A percentile compares a stretch with the other conserved stretches of the same genome.
phyloP scores from a whole-genome alignment of 192 early-diverging fungal species.

The Coemansia sp. region DNA sequence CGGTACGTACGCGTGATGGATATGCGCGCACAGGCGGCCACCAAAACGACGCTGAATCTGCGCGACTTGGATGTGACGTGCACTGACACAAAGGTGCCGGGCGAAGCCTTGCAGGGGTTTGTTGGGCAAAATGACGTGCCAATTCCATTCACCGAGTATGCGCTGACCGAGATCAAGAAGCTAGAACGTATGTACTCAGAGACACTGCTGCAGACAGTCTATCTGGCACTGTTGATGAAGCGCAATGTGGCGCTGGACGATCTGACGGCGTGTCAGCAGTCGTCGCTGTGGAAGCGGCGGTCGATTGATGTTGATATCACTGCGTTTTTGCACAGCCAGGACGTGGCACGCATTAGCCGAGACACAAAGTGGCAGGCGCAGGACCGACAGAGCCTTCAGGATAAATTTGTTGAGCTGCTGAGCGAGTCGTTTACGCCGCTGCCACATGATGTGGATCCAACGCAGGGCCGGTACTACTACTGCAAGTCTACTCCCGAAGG shows the following conservation, averaged over 20 bases:
- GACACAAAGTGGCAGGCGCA: conserved; percentile 36
- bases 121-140: conserved; percentile 41
- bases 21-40: not conserved
- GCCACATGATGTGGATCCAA: conserved; percentile 28
- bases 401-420: conserved; percentile 33
- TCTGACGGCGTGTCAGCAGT: conserved; percentile 32
- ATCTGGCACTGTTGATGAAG: conserved; percentile 49
- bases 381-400: conserved; percentile 38
- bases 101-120: conserved; percentile 42
- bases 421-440: conserved; percentile 46
- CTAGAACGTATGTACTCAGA: conserved; percentile 54
- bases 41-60: conserved; percentile 40
- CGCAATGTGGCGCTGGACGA: conserved; percentile 42
- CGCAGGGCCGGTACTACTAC: conserved; percentile 47
- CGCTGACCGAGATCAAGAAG: conserved; percentile 40
- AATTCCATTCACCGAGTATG: conserved; percentile 46
- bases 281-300: conserved; percentile 40
- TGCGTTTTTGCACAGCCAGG: conserved; percentile 55
- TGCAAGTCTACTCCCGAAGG: conserved; percentile 30
- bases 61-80: conserved; percentile 22
- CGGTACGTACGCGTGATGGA: conserved; percentile 32
- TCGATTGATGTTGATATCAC: conserved; percentile 54
- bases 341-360: conserved; percentile 39
- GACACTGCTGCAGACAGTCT: conserved; percentile 49
- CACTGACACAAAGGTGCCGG: conserved; percentile 28